Base-by-base conservation (phyloP, 2,329 filamentous ascomycete species). In the Trichoderma koningiopsis region DNA sequence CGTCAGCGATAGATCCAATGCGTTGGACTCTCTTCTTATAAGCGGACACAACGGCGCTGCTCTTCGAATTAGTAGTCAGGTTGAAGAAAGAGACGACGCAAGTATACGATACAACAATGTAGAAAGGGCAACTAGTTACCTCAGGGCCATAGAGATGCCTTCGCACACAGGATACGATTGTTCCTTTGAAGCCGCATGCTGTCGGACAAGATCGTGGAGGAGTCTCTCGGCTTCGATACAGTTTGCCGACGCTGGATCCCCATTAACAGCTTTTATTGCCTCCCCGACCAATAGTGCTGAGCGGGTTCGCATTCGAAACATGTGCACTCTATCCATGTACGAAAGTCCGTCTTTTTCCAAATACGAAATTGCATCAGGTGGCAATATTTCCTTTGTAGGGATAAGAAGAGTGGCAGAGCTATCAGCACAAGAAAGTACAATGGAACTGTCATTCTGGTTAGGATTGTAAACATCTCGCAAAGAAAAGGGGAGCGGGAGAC, bases 161-260 rank as follows among this genome's bases (percentile, higher is more conserved):
- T 69, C 67, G 49, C 59, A 69, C 5, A 69, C 35, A 14, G 67
- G 60, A 24, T 64, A 69, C 1, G 57, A 49, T 24, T 58, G 49
- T 8, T 60, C 67, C 22, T 55, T 27, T 11, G 47, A 16, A 4
- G 31, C 52, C 0, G 47, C 43, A 57, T 68, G 65, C 19, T 43
- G 47, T 4, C 57, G 43, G 5, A 68, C 40, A 22, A 68, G 27
- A 13, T 68, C 47, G 57, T 68, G 65, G 29, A 68, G 47, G 3
- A 61, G 33, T 22, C 2, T 55, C 47, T 68, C 65, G 7, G 35
- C 47, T 24, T 37, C 47, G 8, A 49, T 27, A 47, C 56, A 68
- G 24, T 61, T 57, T 19, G 29, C 3, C 24, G 65, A 60, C 19
- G 40, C 24, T 7, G 57, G 57, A 49, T 43, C 24, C 1, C 24